Evolutionary conservation across 108 stramenopile species (phyloP), one percentile per base, ranked within the genome.

Genomic region (Bacterosira constricta): DNA sequence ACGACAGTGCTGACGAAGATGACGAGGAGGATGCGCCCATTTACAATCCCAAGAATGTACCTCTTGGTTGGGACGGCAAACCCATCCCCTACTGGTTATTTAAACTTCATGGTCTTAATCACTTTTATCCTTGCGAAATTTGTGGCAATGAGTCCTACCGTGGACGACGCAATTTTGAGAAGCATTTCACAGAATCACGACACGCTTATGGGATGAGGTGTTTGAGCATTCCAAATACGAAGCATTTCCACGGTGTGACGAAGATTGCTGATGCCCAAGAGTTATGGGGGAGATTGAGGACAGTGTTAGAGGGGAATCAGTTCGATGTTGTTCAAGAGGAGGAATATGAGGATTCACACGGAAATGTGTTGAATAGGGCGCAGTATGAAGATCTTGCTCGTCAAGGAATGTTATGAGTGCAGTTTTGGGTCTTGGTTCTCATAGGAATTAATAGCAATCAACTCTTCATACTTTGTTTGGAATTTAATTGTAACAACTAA

Each of bases 71-170:
- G 96, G 97, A 99, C 71, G 99, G 99, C 9, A 98, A 99, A 61
- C 99, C 99, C 10, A 99, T 99, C 49, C 97, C 99, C 1, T 96
- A 96, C 63, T 99, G 99, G 99, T 84, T 99, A 29, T 99, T 98
- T 90, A 99, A 99, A 77, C 85, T 99, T 21, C 99, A 99, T 80
- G 98, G 98, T 1, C 89, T 99, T n/a, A 96, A 97, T 64, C 92
- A 97, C 57, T 96, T 95, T 78, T 99, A 94, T 74, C 82, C 82
- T 27, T 99, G 99, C 63, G 99, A 99, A 75, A 97, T 99, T 30
- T 99, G 99, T 85, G 99, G 99, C 18, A 95, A 97, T 57, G 88
- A 94, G 80, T 86, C 89, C 23, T 99, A 99, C 83, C 90, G 96
- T 44, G 99, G 99, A 12, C 76, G 96, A 58, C 81, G 88, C 37